A percentile compares a stretch with the other conserved stretches of the same genome.
Evolutionary conservation across 2,329 filamentous ascomycete genomes (phyloP).

Genomic region (Claviceps capensis): DNA sequence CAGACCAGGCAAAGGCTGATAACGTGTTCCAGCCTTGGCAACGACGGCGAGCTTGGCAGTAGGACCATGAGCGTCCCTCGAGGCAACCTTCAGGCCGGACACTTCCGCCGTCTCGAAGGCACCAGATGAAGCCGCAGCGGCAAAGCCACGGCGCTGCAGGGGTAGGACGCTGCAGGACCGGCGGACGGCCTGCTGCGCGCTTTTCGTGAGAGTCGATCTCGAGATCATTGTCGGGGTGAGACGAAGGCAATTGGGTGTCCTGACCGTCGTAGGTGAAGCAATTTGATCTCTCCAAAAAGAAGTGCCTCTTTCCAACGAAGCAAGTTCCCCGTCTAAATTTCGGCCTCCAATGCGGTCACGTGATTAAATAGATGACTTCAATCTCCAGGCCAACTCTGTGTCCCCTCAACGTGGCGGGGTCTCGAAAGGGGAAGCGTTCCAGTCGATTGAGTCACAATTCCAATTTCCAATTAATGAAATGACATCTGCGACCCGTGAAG

Average conservation of each 20-base stretch:
- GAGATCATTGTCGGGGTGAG: constrained; percentile 48
- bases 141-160: constrained; percentile 37
- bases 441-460: not conserved
- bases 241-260: constrained; percentile 41
- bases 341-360: constrained; percentile 23
- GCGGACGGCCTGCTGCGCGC: constrained; percentile 43
- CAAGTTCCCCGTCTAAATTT: constrained; percentile 31
- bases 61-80: constrained; percentile 75
- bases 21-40: constrained; percentile 87
- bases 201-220: constrained; percentile 45
- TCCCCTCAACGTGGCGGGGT: too few species aligned
- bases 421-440: not conserved
- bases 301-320: constrained; percentile 23
- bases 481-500: not conserved
- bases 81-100: constrained; percentile 82
- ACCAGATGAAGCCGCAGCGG: constrained; percentile 53
- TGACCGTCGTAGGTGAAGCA: constrained; percentile 25
- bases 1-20: constrained; percentile 79
- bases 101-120: constrained; percentile 80
- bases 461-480: not conserved
- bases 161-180: constrained; percentile 43
- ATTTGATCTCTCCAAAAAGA: constrained; percentile 26
- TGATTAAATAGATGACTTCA: constrained; percentile 13
- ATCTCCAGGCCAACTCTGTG: not conserved
- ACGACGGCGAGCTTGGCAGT: constrained; percentile 86